phyloP scores from a whole-genome alignment of 192 early-diverging fungal genomes.

The Coemansia sp. region DNA sequence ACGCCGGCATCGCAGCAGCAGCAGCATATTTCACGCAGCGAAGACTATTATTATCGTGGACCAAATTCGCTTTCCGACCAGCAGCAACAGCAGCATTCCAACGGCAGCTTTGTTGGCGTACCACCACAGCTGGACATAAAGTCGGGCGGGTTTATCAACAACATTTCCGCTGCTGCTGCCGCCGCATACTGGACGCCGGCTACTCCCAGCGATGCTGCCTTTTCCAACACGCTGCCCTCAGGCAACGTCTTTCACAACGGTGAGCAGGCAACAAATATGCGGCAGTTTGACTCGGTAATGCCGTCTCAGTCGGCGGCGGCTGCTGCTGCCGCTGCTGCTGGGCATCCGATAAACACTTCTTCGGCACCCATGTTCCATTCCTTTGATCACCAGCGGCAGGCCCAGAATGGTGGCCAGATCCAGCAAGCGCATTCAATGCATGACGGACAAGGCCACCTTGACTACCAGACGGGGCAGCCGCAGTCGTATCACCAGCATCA shows the following conservation, averaged over 20 bases:
- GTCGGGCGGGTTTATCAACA: constrained; percentile 27
- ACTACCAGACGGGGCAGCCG: constrained; percentile 28
- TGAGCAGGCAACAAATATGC: constrained; percentile 39
- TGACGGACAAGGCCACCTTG: constrained; percentile 21
- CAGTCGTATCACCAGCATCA: constrained; percentile 37
- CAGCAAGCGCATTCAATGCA: constrained; percentile 25
- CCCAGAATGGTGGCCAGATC: not conserved
- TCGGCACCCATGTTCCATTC: constrained; percentile 39
- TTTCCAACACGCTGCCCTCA: constrained; percentile 43
- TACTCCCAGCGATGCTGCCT: constrained; percentile 47
- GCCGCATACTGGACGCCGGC: constrained; percentile 48
- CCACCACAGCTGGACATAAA: constrained; percentile 49
- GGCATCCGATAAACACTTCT: constrained; percentile 27
- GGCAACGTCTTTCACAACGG: constrained; percentile 41
- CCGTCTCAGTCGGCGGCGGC: constrained; percentile 23
- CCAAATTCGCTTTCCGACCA: constrained; percentile 16
- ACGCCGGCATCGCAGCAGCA: constrained; percentile 21
- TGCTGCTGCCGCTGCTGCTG: constrained; percentile 2
- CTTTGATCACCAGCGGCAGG: constrained; percentile 35
- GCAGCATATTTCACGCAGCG: constrained; percentile 28
- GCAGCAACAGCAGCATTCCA: constrained; percentile 25
- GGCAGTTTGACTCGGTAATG: constrained; percentile 43
- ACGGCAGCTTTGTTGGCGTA: constrained; percentile 40
- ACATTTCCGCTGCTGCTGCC: constrained; percentile 1
- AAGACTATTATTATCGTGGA: constrained; percentile 33